A percentile compares a stretch with the other conserved stretches of the same genome.
These are phyloP conservation scores for Suillus placidus DNA, from an alignment of 768 basidiomycete genomes.

Conservation along the genomic window DNA sequence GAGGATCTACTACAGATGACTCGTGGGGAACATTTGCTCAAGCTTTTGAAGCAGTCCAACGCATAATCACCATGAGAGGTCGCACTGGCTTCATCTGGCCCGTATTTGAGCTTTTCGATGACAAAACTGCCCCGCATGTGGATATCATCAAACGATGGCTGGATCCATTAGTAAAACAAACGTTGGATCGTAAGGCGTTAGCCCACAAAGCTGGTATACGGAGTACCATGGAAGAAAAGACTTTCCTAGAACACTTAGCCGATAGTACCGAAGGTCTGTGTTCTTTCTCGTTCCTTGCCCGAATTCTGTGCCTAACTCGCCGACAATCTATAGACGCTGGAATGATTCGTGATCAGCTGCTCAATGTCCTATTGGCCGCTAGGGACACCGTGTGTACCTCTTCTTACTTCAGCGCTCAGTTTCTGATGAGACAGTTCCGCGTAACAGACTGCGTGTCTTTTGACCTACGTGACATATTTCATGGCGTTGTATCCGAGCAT, in stretches of 20 bases:
- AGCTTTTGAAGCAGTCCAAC: constrained; percentile 44
- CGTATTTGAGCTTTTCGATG: constrained; percentile 42
- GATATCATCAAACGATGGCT: constrained; percentile 46
- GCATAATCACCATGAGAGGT: constrained; percentile 37
- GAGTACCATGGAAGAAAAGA: constrained; percentile 52
- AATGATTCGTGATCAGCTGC: constrained; percentile 73
- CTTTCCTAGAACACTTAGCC: constrained; percentile 67
- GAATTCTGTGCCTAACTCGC: constrained; percentile 14
- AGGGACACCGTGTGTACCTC: constrained; percentile 66
- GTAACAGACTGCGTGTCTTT: constrained; percentile 62
- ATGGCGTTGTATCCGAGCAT: constrained; percentile 67
- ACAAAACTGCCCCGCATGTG: constrained; percentile 39
- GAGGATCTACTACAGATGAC: constrained; percentile 62
- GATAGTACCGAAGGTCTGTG: constrained; percentile 63
- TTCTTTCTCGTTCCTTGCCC: neutral
- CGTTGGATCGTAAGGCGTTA: constrained; percentile 48
- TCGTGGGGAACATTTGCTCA: constrained; percentile 59
- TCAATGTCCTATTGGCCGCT: constrained; percentile 77
- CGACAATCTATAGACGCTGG: constrained; percentile 50
- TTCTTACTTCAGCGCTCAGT: neutral
- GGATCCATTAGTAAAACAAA: constrained; percentile 62
- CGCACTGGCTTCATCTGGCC: constrained; percentile 46
- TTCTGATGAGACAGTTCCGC: constrained; percentile 1
- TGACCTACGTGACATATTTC: constrained; percentile 73
- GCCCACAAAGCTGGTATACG: constrained; percentile 41